phyloP scores from a whole-genome alignment of 2,329 filamentous ascomycete genomes.

The Pseudogymnoascus sp. region DNA sequence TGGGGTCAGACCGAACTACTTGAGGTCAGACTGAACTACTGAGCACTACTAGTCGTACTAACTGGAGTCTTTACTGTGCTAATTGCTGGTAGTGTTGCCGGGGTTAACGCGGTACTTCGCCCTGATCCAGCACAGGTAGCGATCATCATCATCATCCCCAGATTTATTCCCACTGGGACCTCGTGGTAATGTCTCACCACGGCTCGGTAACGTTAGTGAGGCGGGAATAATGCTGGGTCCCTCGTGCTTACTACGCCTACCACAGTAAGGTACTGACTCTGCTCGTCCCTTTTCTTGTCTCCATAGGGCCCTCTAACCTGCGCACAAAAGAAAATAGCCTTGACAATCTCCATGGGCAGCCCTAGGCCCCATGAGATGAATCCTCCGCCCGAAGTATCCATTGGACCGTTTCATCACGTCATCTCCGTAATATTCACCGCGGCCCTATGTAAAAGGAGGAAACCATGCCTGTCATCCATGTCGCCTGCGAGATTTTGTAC shows the following conservation, averaged over 20 bases:
- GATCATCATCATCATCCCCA: conserved; percentile 7
- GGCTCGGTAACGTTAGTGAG: conserved; percentile 6
- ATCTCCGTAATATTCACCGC: conserved; percentile 1
- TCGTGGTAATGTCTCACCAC: conserved; percentile 7
- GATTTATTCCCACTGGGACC: neutral
- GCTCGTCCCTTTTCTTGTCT: neutral
- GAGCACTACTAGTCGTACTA: neutral
- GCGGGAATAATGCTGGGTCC: neutral
- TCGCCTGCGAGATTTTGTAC: neutral
- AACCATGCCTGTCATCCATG: conserved; percentile 1
- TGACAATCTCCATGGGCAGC: neutral
- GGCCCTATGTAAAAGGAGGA: neutral
- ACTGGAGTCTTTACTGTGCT: neutral
- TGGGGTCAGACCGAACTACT: neutral
- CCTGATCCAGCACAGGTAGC: neutral
- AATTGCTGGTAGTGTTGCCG: neutral
- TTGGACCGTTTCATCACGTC: conserved; percentile 8
- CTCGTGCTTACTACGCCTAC: conserved; percentile 5
- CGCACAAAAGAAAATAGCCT: neutral
- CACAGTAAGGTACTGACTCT: neutral
- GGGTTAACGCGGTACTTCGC: neutral
- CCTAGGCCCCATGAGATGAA: neutral
- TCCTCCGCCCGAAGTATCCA: conserved; percentile 1
- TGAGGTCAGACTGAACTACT: neutral
- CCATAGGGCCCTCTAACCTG: neutral